Evolutionary conservation across 257 asterid species (phyloP).

Genomic region (Jaltomata sinuosa): DNA sequence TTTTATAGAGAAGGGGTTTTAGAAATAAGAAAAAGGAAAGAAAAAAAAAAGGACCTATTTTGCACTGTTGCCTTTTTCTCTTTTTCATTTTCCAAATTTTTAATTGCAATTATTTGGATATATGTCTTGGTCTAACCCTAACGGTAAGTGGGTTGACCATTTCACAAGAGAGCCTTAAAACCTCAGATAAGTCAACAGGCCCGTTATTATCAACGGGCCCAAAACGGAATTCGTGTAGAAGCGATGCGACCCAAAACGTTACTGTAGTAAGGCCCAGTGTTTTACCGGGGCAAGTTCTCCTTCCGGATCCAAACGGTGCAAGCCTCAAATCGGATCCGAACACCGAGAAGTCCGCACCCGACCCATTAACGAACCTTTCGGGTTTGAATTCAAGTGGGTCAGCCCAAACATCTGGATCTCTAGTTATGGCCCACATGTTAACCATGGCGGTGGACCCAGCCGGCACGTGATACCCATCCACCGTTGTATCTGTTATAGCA

Average conservation of each 20-base stretch:
- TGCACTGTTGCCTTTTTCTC: neutral
- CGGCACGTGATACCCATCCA: constrained; percentile 65
- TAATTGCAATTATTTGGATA: neutral
- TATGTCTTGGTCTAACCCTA: constrained; percentile 28
- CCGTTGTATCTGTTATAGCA: constrained; percentile 39
- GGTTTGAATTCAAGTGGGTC: constrained; percentile 55
- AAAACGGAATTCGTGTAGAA: constrained; percentile 45
- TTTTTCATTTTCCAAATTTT: neutral
- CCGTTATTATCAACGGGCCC: neutral
- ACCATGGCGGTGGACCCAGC: constrained; percentile 75
- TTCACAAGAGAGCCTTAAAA: constrained; percentile 47
- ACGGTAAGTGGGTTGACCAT: constrained; percentile 65
- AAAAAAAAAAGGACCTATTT: neutral
- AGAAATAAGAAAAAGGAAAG: neutral
- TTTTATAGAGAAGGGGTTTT: neutral
- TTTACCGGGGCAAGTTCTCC: constrained; percentile 80
- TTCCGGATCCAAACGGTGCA: constrained; percentile 84
- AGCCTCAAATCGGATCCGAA: constrained; percentile 61
- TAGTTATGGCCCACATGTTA: constrained; percentile 87
- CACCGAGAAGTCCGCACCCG: constrained; percentile 27
- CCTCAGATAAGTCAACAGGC: constrained; percentile 41
- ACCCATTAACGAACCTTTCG: constrained; percentile 32
- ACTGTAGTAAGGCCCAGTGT: constrained; percentile 54
- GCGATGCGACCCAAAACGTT: constrained; percentile 58
- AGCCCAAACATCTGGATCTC: constrained; percentile 57